These are phyloP conservation scores for Elsinoe perseae DNA, from an alignment of 2,329 filamentous ascomycete species.

Conservation along the genomic window DNA sequence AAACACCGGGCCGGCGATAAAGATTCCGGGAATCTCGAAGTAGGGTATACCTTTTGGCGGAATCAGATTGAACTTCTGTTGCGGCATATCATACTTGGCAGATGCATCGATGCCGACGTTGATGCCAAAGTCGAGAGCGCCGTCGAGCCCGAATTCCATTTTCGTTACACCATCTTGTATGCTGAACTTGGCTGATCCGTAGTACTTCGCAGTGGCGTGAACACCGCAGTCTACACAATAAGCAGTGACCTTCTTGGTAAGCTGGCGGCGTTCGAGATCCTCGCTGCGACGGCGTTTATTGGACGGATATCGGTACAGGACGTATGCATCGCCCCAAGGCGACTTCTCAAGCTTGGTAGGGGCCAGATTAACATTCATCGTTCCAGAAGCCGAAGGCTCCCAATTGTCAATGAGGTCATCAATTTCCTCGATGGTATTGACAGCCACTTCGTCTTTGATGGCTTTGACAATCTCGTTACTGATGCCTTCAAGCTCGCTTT, in stretches of 20 bases:
- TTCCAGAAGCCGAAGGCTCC: not conserved
- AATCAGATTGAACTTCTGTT: not conserved
- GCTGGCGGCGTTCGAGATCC: not conserved
- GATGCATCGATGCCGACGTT: slow-evolving; percentile 12
- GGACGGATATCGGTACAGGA: not conserved
- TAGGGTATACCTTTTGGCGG: not conserved
- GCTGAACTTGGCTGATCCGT: slow-evolving; percentile 1
- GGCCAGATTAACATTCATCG: not conserved
- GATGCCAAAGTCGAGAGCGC: slow-evolving; percentile 6
- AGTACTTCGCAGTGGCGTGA: not conserved
- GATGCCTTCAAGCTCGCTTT: not conserved
- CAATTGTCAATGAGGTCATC: not conserved
- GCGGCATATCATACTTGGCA: not conserved
- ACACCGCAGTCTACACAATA: slow-evolving; percentile 14
- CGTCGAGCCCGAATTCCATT: slow-evolving; percentile 9
- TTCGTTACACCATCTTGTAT: not conserved
- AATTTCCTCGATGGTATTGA: not conserved
- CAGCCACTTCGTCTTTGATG: not conserved
- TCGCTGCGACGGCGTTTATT: not conserved
- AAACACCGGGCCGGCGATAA: not conserved
- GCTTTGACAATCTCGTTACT: not conserved
- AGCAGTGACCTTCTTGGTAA: not conserved
- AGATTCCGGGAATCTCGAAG: not conserved
- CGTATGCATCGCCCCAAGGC: not conserved
- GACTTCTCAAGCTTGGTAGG: not conserved